Base-by-base conservation (phyloP, 768 basidiomycete genomes). In the Phaeolepiota aurea region DNA sequence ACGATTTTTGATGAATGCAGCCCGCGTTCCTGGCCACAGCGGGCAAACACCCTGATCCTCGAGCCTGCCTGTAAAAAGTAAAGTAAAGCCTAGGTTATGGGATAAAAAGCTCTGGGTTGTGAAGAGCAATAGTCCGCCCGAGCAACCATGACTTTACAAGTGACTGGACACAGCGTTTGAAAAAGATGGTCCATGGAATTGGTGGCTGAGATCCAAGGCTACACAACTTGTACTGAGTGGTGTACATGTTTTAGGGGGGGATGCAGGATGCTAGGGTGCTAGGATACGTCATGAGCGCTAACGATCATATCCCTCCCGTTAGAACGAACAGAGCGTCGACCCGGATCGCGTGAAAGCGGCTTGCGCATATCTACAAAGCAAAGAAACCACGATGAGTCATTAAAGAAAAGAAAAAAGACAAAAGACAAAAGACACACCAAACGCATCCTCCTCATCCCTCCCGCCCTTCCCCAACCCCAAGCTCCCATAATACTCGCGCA, bases 361-460 rank as follows among this genome's bases (percentile, higher is more conserved):
- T 86, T 87, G 18, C 85, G 76, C 85, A 87, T 75, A 45, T 74
- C 72, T 73, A 34, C 4, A n/a, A 23, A 37, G 25, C 28, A 20
- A 9, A 11, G 22, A 28, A 36, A 14, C 34, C 20, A 40, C 39
- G 12, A 35, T 31, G 32, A 20, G 3, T 5, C 22, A 20, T 14
- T 5, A 7, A 18, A 32, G 11, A 44, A 21, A 11, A 30, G 30
- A 43, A 20, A 43, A 21, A 36, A n/a, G n/a, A n/a, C n/a, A n/a
- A n/a, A n/a, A 41, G 20, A 14, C 13, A 16, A 18, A 46, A 23
- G 18, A 75, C 82, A 44, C 58, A 91, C 90, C 91, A 58, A 87
- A 93, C 28, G 88, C 90, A 57, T 93, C 87, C 52, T 92, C 89
- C 52, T 92, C 86, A 44, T 87, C 84, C 54, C 76, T 71, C 10